Evolutionary conservation across 176 grass and related monocot genomes (phyloP).

Genomic region (Ampelocalamus luodianensis): DNA sequence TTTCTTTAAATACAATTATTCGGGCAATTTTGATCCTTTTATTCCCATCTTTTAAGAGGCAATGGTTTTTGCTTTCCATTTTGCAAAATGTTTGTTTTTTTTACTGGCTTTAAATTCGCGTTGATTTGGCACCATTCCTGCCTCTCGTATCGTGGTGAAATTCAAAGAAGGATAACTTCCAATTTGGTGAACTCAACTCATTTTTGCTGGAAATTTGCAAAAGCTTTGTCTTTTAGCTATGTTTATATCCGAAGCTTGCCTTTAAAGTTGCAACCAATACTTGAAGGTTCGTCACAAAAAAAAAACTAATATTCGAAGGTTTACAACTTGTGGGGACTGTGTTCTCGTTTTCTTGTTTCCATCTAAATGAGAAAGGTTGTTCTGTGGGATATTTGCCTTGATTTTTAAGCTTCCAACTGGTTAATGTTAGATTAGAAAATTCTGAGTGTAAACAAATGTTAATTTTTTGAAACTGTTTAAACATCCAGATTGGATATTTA

Average conservation of each 20-base stretch:
- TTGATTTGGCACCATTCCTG: constrained; percentile 8
- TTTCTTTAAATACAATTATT: background rate
- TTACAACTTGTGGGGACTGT: background rate
- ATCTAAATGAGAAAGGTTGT: background rate
- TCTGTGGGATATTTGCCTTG: background rate
- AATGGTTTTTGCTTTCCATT: background rate
- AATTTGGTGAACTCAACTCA: background rate
- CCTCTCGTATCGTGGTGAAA: background rate
- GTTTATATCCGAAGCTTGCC: background rate
- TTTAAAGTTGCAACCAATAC: background rate
- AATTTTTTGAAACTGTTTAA: background rate
- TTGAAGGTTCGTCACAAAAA: background rate
- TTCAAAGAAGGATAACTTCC: background rate
- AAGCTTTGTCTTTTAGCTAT: background rate
- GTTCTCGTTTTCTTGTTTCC: background rate
- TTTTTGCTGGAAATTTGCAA: background rate
- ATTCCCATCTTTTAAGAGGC: background rate
- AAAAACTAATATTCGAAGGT: background rate
- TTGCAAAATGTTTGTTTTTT: background rate
- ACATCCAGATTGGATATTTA: background rate
- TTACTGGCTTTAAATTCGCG: background rate
- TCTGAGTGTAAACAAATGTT: background rate
- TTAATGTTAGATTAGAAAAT: background rate
- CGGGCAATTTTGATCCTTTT: background rate
- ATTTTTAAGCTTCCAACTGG: background rate